phyloP scores from a whole-genome alignment of 2,329 filamentous ascomycete genomes.

The Colletotrichum cuscutae region DNA sequence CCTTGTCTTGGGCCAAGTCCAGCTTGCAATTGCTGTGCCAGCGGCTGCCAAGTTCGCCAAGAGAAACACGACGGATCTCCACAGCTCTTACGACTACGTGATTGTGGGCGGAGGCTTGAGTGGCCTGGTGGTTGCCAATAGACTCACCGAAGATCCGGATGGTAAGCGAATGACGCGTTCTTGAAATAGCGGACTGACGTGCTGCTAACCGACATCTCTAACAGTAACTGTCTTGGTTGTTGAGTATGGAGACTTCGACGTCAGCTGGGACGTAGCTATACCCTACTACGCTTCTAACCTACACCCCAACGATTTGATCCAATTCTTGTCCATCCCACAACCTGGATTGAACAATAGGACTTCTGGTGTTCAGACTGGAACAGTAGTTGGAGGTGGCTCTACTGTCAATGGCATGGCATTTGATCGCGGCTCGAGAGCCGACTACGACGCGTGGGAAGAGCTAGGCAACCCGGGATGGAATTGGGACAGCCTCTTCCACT shows the following conservation, averaged over 20 bases:
- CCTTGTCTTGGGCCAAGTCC: neutral
- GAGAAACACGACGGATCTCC: constrained; percentile 2
- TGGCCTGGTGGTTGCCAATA: constrained; percentile 49
- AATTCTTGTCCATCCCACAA: constrained; percentile 43
- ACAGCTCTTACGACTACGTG: constrained; percentile 46
- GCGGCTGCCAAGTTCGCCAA: constrained; percentile 15
- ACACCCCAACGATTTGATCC: constrained; percentile 39
- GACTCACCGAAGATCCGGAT: constrained; percentile 46
- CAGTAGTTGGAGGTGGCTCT: constrained; percentile 39
- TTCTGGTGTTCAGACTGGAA: constrained; percentile 42
- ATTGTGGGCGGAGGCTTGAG: constrained; percentile 49
- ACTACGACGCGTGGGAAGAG: constrained; percentile 55
- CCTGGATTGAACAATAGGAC: constrained; percentile 40
- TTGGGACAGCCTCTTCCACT: constrained; percentile 55
- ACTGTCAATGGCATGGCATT: constrained; percentile 54
- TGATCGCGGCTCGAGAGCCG: constrained; percentile 51
- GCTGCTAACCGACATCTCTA: neutral
- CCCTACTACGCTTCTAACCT: constrained; percentile 34
- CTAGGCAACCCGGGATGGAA: constrained; percentile 57
- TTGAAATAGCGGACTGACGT: too few relatives aligned
- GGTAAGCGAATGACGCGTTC: neutral
- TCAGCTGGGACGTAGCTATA: constrained; percentile 24
- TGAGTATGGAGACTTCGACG: constrained; percentile 36
- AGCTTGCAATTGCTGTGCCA: neutral
- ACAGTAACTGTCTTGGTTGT: constrained; percentile 43